These are phyloP conservation scores for Uronychia setigera DNA, from an alignment of 73 alveolate genomes.

Conservation along the genomic window DNA sequence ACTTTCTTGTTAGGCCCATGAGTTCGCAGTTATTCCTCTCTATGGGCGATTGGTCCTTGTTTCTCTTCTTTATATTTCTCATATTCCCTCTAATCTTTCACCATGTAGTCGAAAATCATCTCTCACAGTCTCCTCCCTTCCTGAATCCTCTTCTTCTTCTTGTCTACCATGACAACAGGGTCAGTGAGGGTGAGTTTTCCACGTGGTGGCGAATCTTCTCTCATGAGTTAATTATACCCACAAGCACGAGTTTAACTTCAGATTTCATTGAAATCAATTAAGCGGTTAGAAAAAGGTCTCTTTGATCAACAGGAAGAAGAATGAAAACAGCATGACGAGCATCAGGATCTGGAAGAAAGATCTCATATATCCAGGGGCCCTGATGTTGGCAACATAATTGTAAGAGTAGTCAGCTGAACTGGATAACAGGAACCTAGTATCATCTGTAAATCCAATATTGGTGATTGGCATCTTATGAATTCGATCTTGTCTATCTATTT, in stretches of 20 bases:
- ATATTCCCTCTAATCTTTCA: neutral
- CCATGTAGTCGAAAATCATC: neutral
- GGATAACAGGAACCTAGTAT: constrained; percentile 20
- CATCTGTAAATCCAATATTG: constrained; percentile 29
- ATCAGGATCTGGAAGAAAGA: constrained; percentile 15
- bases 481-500: constrained; percentile 23
- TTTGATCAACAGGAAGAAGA: constrained; percentile 9
- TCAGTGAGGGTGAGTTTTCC: neutral
- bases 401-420: constrained; percentile 3
- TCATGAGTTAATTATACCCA: neutral
- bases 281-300: constrained; percentile 13
- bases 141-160: neutral
- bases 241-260: constrained; percentile 1
- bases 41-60: neutral
- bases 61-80: neutral
- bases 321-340: constrained; percentile 6
- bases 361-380: constrained; percentile 37
- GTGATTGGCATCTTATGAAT: constrained; percentile 4
- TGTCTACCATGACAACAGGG: neutral
- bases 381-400: constrained; percentile 26
- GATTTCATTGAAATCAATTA: neutral
- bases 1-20: neutral
- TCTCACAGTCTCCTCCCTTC: neutral
- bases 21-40: neutral
- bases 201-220: neutral